Base-by-base conservation (phyloP, 1,284 basidiomycete genomes). In the Exobasidium cylindrosporum region DNA sequence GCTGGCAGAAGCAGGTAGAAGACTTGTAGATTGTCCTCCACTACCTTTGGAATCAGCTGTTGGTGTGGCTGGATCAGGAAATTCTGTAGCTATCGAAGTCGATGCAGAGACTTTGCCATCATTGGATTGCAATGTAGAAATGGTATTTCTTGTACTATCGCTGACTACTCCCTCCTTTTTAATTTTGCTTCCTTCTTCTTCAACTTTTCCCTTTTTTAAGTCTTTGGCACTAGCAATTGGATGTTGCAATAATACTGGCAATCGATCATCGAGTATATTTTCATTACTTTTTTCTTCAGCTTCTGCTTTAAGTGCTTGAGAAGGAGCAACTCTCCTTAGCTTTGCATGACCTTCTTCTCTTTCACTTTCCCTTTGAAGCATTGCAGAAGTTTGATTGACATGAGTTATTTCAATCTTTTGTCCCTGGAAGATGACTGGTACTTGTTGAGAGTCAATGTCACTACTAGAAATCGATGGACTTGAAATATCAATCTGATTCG, bases 341-440 rank as follows among this genome's bases (percentile, higher is more conserved):
- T 17, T 46, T 6, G 40, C 35, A 57, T 57, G 35, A 24, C 23
- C 40, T n/a, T 57, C 32, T 24, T 31, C 28, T 14, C 32, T 17
- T 11, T 49, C 44, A 30, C 24, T 28, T 49, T 65, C 64, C 7
- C 64, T 31, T 56, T 76, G 73, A 50, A 76, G 65, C 73, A 76
- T 74, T 24, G 72, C 72, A 43, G 72, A 74, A 6, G 73, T 76
- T 59, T 70, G 59, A 30, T 76, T 76, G 24, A 76, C 73, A 54
- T 76, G 73, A 1, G 70, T 63, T 6, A 76, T 63, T 2, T 72
- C 63, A 23, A 76, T 61, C 55, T 66, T 65, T 1, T 57, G 54
- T 3, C 66, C 70, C 6, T 60, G 60, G 32, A 60, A 67, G 24
- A 54, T 40, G 17, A 70, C 70, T 1, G 63, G 56, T 0, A 71